Evolutionary conservation across 1,139 yeast species (phyloP), one percentile per base, ranked within the genome.

Genomic region (Candida tetrigidarum): DNA sequence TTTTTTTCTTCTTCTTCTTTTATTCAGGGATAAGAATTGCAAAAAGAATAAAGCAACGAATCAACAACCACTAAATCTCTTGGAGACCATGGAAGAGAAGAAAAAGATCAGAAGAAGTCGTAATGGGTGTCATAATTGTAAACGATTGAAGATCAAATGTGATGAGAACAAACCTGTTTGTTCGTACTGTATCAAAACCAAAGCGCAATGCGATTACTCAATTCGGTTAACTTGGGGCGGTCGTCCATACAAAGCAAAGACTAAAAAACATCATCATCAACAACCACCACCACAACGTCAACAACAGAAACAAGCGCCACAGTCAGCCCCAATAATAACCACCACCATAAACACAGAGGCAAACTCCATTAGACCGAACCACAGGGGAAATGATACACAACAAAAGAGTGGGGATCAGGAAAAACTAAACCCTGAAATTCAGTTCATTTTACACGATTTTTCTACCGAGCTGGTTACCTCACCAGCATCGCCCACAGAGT

Each of bases 201-300:
- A 66, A 2, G 54, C 65, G 9, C 51, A 59, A 1, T 87, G 96
- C 63, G 92, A 86, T 55, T 87, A 87, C 56, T 70, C 85, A 3
- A 56, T 86, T 20, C 80, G 76, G 51, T 67, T 87, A 34, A 79
- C 83, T 0, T 87, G 96, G 96, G 93, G 92, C 18, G 93, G 93
- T 0, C 62, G 92, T 42, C 90, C 89, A 0, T 81, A 71, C 50
- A 68, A 69, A 47, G 64, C 70, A 45, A 39, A 49, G 51, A 66
- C 73, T 10, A 66, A 55, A 22, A 47, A 46, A 15, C 11, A 29
- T 19, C 25, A 32, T 18, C 23, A 32, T 15, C 20, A 15, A 29
- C 29, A 22, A 22, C 29, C 12, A 42, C 22, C 14, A 25, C 30
- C 6, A 29, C 8, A 11, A 26, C 26, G 10, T 5, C 32, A 37